phyloP scores from a whole-genome alignment of 768 basidiomycete genomes.

The Mycena vitilis region DNA sequence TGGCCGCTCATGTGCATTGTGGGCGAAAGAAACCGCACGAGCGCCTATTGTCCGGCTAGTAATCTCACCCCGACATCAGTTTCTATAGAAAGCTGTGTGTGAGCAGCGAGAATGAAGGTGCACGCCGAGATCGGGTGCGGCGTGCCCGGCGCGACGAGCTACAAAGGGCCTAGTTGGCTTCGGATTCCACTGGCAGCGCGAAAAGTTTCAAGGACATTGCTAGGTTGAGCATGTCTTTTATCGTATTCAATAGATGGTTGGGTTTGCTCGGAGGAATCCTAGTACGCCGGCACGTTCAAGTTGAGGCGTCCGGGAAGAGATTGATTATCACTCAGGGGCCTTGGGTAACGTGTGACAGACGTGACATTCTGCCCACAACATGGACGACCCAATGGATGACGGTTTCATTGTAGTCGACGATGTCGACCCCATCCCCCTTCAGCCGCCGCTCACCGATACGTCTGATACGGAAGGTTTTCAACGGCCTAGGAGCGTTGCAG shows the following conservation, averaged over 20 bases:
- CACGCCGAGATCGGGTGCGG: no score
- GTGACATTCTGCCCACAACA: constrained; percentile 19
- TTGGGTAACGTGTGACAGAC: background rate
- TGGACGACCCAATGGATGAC: constrained; percentile 33
- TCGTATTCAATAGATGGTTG: no score
- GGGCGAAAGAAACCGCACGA: constrained; percentile 20
- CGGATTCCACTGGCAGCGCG: no score
- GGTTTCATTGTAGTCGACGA: constrained; percentile 40
- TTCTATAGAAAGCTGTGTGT: constrained; percentile 27
- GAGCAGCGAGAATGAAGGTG: no score
- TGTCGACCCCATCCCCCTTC: constrained; percentile 28
- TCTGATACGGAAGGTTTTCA: constrained; percentile 13
- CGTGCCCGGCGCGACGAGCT: no score
- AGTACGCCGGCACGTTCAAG: no score
- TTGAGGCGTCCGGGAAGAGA: no score
- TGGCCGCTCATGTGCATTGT: constrained; percentile 30
- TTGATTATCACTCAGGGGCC: no score
- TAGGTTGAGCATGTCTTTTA: no score
- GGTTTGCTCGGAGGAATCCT: no score
- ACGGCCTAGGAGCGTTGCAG: constrained; percentile 21
- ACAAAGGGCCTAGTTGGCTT: no score
- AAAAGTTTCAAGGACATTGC: no score
- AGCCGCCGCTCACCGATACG: constrained; percentile 14
- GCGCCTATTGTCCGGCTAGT: constrained; percentile 21
- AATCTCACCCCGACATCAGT: constrained; percentile 13